These are phyloP conservation scores for Sporothrix dimorphospora DNA, from an alignment of 2,329 filamentous ascomycete species.

Conservation along the genomic window DNA sequence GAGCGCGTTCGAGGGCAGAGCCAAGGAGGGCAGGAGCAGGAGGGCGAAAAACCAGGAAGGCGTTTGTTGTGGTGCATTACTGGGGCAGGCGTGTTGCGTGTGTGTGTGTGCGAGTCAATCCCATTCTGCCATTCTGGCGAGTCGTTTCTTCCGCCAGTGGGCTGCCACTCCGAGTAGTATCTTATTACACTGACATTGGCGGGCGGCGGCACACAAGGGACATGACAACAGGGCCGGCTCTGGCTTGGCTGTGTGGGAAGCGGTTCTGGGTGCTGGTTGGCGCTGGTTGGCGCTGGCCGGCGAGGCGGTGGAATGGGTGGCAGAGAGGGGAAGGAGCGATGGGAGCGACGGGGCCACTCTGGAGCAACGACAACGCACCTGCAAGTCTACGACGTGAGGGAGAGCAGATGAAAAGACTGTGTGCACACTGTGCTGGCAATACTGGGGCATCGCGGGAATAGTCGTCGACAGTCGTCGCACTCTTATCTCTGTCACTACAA, in stretches of 20 bases:
- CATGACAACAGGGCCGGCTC: no score
- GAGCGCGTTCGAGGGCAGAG: not conserved
- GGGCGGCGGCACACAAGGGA: no score
- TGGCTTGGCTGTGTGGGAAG: not conserved
- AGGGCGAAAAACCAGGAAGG: conserved; percentile 16
- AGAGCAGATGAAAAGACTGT: conserved; percentile 1
- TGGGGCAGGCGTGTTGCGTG: conserved; percentile 10
- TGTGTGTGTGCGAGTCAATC: not conserved
- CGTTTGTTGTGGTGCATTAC: conserved; percentile 24
- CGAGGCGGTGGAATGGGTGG: conserved; percentile 21
- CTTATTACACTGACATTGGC: no score
- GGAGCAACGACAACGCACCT: not conserved
- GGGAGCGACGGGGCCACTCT: conserved; percentile 21
- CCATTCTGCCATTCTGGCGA: no score
- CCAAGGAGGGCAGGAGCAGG: not conserved
- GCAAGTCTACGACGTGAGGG: conserved; percentile 2
- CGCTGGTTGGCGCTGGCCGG: no score
- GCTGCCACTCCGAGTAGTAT: no score
- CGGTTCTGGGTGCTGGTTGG: not conserved
- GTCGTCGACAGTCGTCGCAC: not conserved
- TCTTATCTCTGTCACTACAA: not conserved
- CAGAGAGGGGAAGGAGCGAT: conserved; percentile 22
- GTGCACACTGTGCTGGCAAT: conserved; percentile 16
- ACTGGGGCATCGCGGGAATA: not conserved
- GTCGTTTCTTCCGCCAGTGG: not conserved